Evolutionary conservation across 2,329 filamentous ascomycete species (phyloP).

Genomic region (Claviceps arundinis): DNA sequence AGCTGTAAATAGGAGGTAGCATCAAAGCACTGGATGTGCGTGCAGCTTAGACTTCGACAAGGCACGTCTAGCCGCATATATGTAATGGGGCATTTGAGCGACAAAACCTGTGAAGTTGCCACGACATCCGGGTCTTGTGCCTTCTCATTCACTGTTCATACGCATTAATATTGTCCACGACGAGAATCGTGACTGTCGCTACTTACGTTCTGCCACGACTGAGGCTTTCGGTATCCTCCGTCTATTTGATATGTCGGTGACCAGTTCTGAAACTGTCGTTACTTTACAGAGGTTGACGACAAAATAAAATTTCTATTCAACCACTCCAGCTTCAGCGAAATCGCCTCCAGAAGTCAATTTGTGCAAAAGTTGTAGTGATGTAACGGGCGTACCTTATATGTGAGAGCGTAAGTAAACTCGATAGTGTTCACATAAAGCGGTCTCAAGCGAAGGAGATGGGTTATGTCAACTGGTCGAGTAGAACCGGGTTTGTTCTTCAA

Average conservation of each 20-base stretch:
- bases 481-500: constrained; percentile 94
- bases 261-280: constrained; percentile 58
- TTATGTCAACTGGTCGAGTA: constrained; percentile 87
- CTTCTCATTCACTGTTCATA: constrained; percentile 56
- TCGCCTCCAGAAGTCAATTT: neutral
- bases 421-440: constrained; percentile 61
- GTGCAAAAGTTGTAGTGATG: constrained; percentile 1
- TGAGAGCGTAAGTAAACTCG: constrained; percentile 83
- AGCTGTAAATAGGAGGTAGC: constrained; percentile 82
- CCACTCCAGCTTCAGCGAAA: constrained; percentile 8
- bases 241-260: constrained; percentile 49
- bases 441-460: constrained; percentile 56
- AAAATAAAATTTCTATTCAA: constrained; percentile 54
- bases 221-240: constrained; percentile 66
- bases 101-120: constrained; percentile 76
- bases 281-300: constrained; percentile 64
- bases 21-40: constrained; percentile 91
- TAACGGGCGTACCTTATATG: constrained; percentile 55
- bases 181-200: constrained; percentile 17
- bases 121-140: constrained; percentile 82
- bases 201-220: constrained; percentile 68
- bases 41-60: constrained; percentile 66
- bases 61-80: constrained; percentile 71
- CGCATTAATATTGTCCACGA: constrained; percentile 1
- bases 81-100: constrained; percentile 83